Evolutionary conservation across 2,329 filamentous ascomycete genomes (phyloP).

Genomic region (Coniochaeta hoffmannii): DNA sequence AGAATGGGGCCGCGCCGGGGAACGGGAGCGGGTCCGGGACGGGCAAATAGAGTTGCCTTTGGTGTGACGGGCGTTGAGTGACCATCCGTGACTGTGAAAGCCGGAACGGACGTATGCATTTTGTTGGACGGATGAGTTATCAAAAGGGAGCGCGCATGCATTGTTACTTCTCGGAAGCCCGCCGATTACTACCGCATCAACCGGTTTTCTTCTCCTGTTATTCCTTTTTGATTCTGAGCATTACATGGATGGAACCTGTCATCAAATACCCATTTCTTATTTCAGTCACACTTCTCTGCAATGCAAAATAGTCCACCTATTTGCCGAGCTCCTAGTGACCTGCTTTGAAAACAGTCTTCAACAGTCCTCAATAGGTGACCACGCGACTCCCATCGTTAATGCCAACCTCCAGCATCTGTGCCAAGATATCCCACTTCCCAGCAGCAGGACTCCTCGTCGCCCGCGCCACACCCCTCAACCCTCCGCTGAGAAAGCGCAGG

Average conservation of each 20-base stretch:
- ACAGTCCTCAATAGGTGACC: neutral
- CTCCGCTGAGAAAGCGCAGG: constrained; percentile 63
- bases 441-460: constrained; percentile 55
- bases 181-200: neutral
- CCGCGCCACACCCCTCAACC: constrained; percentile 66
- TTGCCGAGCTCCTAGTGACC: neutral
- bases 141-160: neutral
- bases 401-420: constrained; percentile 63
- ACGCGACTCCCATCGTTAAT: neutral
- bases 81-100: neutral
- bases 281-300: neutral
- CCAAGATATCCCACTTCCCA: constrained; percentile 70
- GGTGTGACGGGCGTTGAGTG: neutral
- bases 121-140: neutral
- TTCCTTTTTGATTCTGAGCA: neutral
- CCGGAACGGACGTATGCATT: neutral
- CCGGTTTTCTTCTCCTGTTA: neutral
- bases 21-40: neutral
- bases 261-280: constrained; percentile 1
- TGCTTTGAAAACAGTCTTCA: neutral
- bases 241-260: neutral
- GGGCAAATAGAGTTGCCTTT: neutral
- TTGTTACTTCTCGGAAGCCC: neutral
- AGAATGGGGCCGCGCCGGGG: neutral
- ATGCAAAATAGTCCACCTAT: neutral